These are phyloP conservation scores for Pyrenophora teres DNA, from an alignment of 2,329 filamentous ascomycete genomes.

Conservation along the genomic window DNA sequence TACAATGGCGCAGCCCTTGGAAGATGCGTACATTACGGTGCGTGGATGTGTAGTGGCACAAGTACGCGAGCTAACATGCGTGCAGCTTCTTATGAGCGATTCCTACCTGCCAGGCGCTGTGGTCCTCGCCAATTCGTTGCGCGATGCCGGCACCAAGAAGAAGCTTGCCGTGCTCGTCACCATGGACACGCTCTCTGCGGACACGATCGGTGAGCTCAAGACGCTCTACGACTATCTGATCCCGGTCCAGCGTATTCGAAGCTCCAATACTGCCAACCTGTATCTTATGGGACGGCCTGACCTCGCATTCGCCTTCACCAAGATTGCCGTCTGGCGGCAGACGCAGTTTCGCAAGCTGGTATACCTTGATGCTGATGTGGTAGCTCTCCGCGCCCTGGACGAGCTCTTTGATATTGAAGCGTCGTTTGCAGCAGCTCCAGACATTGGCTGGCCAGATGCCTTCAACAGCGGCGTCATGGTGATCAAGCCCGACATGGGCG, in stretches of 20 bases:
- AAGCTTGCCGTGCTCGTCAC: constrained; percentile 86
- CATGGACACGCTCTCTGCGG: constrained; percentile 73
- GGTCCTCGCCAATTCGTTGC: constrained; percentile 90
- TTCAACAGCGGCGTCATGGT: constrained; percentile 99
- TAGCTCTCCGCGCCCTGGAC: constrained; percentile 88
- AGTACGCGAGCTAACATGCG: constrained; percentile 32
- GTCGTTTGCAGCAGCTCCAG: constrained; percentile 75
- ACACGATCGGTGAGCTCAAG: constrained; percentile 79
- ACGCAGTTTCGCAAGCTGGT: constrained; percentile 89
- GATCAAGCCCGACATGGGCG: constrained; percentile 80
- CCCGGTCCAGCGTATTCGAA: constrained; percentile 79
- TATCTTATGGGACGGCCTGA: constrained; percentile 91
- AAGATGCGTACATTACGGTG: constrained; percentile 71
- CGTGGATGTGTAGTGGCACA: constrained; percentile 27
- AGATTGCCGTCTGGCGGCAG: constrained; percentile 92
- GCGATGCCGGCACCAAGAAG: constrained; percentile 84
- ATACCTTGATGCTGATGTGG: constrained; percentile 91
- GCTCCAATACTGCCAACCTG: constrained; percentile 78
- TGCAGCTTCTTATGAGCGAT: constrained; percentile 87
- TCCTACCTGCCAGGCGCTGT: constrained; percentile 90
- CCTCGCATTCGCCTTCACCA: constrained; percentile 91
- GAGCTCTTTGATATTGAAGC: constrained; percentile 78
- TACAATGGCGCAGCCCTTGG: constrained; percentile 47
- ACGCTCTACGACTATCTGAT: constrained; percentile 87
- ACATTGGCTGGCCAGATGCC: constrained; percentile 96